Evolutionary conservation across 129 eudicot genomes (phyloP).

Genomic region (Helichrysum umbraculigerum): DNA sequence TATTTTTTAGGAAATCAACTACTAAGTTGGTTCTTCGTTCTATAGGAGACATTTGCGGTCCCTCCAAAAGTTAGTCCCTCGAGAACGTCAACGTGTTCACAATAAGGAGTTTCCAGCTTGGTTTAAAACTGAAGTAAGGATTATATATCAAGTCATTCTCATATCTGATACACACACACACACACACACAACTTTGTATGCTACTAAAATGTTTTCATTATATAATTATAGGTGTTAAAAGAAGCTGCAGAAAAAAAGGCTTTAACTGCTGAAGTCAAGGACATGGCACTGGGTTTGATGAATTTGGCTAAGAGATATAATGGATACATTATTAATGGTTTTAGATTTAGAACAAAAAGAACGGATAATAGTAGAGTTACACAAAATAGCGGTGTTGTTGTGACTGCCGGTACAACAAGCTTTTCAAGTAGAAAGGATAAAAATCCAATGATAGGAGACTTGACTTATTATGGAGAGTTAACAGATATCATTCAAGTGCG

Average conservation of each 20-base stretch:
- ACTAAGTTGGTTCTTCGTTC: not conserved
- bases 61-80: conserved; percentile 10
- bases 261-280: not conserved
- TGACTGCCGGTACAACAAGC: conserved; percentile 1
- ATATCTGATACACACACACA: too few species aligned
- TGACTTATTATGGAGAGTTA: conserved; percentile 8
- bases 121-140: not conserved
- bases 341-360: conserved; percentile 1
- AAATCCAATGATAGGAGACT: conserved; percentile 3
- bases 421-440: conserved; percentile 10
- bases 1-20: not conserved
- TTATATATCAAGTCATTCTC: not conserved
- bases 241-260: not conserved
- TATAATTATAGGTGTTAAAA: not conserved
- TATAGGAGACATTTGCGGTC: not conserved
- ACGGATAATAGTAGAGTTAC: not conserved
- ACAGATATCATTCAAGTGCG: not conserved
- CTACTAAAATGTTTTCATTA: not conserved
- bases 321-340: conserved; percentile 20
- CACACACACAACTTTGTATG: too few species aligned
- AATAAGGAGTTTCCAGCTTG: conserved; percentile 5
- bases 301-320: conserved; percentile 13
- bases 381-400: conserved; percentile 16
- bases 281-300: conserved; percentile 9
- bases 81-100: not conserved